Conservation (phyloP, 192 early-diverging fungal species). For the Coemansia reversa region DNA sequence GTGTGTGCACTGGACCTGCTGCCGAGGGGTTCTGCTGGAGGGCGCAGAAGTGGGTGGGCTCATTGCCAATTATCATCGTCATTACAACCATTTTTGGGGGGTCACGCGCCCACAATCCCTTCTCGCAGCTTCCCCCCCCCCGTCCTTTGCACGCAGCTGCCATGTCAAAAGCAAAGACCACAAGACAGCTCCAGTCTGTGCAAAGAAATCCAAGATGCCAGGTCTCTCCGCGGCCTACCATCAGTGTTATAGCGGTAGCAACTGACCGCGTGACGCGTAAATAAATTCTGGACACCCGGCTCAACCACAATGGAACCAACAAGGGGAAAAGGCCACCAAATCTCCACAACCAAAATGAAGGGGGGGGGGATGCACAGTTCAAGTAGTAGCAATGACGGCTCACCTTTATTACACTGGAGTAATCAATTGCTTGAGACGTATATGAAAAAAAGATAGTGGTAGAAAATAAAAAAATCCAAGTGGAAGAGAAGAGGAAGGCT, state of each 20-base stretch:
- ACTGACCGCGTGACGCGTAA: too few relatives aligned
- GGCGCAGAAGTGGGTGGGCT: neutral
- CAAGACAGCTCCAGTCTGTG: neutral
- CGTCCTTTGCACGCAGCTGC: neutral
- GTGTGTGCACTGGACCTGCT: neutral
- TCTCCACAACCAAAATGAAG: neutral
- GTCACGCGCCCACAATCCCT: neutral
- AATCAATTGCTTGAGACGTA: too few relatives aligned
- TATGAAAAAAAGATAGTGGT: neutral
- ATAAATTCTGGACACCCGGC: too few relatives aligned
- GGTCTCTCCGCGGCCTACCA: neutral
- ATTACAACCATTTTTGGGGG: neutral
- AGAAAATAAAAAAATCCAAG: slow-evolving; percentile 6
- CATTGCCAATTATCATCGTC: neutral
- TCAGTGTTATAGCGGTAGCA: too few relatives aligned
- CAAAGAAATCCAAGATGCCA: neutral
- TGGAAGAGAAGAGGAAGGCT: slow-evolving; percentile 7
- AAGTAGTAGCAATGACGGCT: too few relatives aligned
- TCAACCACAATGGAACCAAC: neutral
- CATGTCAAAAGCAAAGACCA: neutral
- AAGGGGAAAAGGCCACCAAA: neutral
- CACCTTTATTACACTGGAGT: too few relatives aligned
- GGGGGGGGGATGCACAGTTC: neutral
- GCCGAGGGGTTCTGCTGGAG: neutral
- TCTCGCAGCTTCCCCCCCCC: neutral